Base-by-base conservation (phyloP, 257 asterid genomes). In the Nemophila menziesii region DNA sequence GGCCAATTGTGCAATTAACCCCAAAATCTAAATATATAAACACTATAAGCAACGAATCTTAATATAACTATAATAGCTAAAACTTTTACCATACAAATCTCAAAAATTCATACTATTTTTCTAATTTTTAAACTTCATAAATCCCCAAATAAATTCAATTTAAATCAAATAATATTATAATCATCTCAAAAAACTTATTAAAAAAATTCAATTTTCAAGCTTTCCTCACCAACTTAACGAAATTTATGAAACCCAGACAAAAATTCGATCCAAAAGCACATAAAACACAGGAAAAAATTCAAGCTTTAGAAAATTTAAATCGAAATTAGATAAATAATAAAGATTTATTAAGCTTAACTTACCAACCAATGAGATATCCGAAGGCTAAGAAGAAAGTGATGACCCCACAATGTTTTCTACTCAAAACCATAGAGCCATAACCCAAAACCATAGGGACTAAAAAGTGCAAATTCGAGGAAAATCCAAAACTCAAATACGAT, bases 301-400 rank as follows among this genome's bases (percentile, higher is more conserved):
- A 48, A 36, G 26, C 39, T 38, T 19, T 16, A 18, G 1, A 18
- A 39, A 0, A 14, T 47, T 4, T 5, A 14, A 11, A 16, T 33
- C 18, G 20, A 39, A n/a, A n/a, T 9, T 2, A 11, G 18, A 3
- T 3, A 20, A 15, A 21, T 39, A 17, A 16, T 18, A 16, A 48
- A 39, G 5, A 2, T 29, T 29, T 7, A 44, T 37, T 44, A 39
- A 44, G 21, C 57, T 18, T n/a, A n/a, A n/a, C n/a, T n/a, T 64
- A 85, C 99, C 99, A 90, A 56, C 99, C 96, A 68, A 90, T 85
- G 61, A 90, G 94, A 70, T 85, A 90, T 5, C 96, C 92, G 57
- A 90, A 85, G 23, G 86, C 93, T 24, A 70, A 51, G 46, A 79
- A 54, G 55, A 79, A 90, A 38, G 94, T 68, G 47, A 90, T 54